Evolutionary conservation across 164 flowering plant species (phyloP), one percentile per base, ranked within the genome.

Genomic region (Dillenia suffruticosa): DNA sequence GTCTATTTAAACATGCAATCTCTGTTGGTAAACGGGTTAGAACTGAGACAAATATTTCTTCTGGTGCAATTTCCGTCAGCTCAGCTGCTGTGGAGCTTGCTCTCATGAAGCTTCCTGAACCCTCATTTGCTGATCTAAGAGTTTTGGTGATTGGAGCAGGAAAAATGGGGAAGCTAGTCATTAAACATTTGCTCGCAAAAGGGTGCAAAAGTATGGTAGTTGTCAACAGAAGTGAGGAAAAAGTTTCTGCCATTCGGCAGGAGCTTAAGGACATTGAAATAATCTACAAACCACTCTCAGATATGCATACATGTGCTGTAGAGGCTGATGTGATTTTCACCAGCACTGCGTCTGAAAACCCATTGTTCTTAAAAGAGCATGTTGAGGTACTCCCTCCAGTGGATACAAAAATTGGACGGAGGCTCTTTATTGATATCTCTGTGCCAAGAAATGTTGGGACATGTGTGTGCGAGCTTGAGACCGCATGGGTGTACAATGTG

Each of bases 41-140:
- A 64, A 80, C 88, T 8, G 99, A 91, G 74, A 89, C 96, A 48
- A 91, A 85, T 63, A 89, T 94, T 72, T 85, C 96, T 43, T 74
- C 93, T 24, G 99, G 99, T 9, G 97, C 99, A 32, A 96, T 94
- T 58, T 94, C 99, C 12, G 96, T 94, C 12, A 94, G 99, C 74
- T 94, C 99, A 2, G 99, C 99, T 63, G 96, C 97, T 49, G 99
- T 94, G 16, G 99, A 94, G 65, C 72, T 94, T 60, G 96, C 97
- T 48, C 58, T 91, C 17, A 88, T 88, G 96, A 91, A 94, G 80
- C 86, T 94, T 65, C 96, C 97, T 9, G 79, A 73, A 59, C 63
- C 88, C 12, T 84, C 85, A 14, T 82, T 81, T 61, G 58, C 80
- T 17, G 69, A 79, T 61, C 88, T 90, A 12, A 72, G 90, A 56